Conservation (phyloP, 805 yeast genomes). For the Cyberlindnera maclurae region DNA sequence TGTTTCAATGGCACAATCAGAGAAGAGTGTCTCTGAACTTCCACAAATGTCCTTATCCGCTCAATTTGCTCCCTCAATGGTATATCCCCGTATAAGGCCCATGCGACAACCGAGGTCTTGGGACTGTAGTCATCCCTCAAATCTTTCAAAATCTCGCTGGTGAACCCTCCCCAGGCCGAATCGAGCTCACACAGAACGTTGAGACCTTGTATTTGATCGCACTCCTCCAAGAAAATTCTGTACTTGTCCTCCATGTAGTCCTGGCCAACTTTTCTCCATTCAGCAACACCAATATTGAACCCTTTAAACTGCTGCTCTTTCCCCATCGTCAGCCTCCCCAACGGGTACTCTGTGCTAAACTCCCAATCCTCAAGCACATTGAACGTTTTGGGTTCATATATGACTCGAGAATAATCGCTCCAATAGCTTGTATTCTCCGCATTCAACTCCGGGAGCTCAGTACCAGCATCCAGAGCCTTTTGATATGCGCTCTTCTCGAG, state of each 20-base stretch:
- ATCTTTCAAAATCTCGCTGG: constrained; percentile 41
- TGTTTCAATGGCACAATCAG: constrained; percentile 48
- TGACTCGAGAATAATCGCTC: constrained; percentile 72
- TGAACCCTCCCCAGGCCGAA: constrained; percentile 80
- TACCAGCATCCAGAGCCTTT: constrained; percentile 46
- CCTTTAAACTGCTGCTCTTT: constrained; percentile 36
- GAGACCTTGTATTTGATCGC: constrained; percentile 70
- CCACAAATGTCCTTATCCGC: constrained; percentile 39
- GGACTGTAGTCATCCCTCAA: constrained; percentile 66
- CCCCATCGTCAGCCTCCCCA: constrained; percentile 21
- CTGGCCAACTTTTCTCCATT: constrained; percentile 37
- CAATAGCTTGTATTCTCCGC: constrained; percentile 50
- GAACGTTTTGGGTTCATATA: constrained; percentile 56
- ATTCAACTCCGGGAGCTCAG: constrained; percentile 28
- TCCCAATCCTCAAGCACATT: constrained; percentile 55
- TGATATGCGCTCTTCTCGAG: constrained; percentile 56
- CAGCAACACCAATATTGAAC: constrained; percentile 53
- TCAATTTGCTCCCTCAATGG: constrained; percentile 23
- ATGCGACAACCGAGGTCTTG: constrained; percentile 38
- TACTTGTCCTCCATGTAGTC: constrained; percentile 55
- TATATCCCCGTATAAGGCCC: constrained; percentile 35
- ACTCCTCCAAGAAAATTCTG: constrained; percentile 59
- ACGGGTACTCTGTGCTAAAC: constrained; percentile 28
- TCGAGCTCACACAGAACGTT: constrained; percentile 66
- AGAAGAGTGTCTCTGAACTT: constrained; percentile 41